Evolutionary conservation across 352 stramenopile species (phyloP).

Genomic region (Pythium utonaiense): DNA sequence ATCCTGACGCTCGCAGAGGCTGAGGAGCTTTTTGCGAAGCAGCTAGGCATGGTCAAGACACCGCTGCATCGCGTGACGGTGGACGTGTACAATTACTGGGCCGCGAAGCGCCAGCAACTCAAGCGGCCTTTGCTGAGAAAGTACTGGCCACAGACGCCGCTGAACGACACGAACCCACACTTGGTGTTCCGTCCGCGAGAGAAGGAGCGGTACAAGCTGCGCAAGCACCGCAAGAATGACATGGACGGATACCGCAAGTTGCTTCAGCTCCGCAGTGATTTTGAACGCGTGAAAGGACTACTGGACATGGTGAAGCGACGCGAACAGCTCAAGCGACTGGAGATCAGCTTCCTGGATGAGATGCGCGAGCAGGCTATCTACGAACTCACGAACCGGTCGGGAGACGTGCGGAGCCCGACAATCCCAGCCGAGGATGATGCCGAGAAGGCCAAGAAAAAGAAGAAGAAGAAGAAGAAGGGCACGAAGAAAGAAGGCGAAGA

Average conservation of each 20-base stretch:
- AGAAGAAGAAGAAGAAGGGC: conserved; percentile 69
- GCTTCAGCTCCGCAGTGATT: conserved; percentile 90
- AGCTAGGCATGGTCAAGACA: conserved; percentile 61
- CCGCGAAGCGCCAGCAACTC: conserved; percentile 89
- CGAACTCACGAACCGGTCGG: conserved; percentile 46
- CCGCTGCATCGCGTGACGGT: conserved; percentile 66
- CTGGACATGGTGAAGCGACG: conserved; percentile 81
- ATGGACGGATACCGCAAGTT: conserved; percentile 94
- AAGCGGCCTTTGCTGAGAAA: conserved; percentile 92
- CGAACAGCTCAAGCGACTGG: conserved; percentile 80
- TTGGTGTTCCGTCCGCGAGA: conserved; percentile 97
- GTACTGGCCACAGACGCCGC: conserved; percentile 94
- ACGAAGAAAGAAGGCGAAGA: conserved; percentile 26
- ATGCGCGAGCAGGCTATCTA: conserved; percentile 63
- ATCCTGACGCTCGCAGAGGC: conserved; percentile 70
- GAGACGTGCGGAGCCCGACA: conserved; percentile 40
- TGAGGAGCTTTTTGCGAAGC: conserved; percentile 69
- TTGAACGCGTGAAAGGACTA: conserved; percentile 86
- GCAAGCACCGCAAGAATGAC: conserved; percentile 96
- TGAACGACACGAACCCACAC: conserved; percentile 98
- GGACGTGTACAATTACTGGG: conserved; percentile 96
- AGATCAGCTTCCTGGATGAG: conserved; percentile 80
- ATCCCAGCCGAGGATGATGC: conserved; percentile 57
- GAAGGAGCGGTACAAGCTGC: conserved; percentile 96
- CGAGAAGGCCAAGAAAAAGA: conserved; percentile 51